Conservation (phyloP, 306 rosid species). For the Nissolia schottii region DNA sequence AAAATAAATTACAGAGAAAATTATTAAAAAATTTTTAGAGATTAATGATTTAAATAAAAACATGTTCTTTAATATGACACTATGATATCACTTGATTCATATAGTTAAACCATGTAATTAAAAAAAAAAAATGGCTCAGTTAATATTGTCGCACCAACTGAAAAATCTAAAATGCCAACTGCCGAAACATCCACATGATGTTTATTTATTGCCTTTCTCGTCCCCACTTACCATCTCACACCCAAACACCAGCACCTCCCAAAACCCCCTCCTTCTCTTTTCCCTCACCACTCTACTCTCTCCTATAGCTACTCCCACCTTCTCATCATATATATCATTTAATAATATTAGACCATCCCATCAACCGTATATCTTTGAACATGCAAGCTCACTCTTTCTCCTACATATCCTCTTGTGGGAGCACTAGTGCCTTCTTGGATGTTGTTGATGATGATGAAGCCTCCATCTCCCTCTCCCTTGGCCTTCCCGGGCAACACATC, state of each 20-base stretch:
- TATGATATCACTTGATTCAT: too few relatives aligned
- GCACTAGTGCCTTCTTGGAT: constrained; percentile 22
- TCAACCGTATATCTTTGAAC: constrained; percentile 29
- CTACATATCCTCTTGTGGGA: constrained; percentile 35
- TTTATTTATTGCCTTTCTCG: constrained; percentile 41
- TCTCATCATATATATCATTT: background rate
- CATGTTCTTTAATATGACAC: too few relatives aligned
- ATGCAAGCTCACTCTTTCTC: constrained; percentile 53
- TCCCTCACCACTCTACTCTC: background rate
- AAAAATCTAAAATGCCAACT: background rate
- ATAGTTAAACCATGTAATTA: too few relatives aligned
- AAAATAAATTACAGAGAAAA: too few relatives aligned
- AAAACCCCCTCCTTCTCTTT: constrained; percentile 16
- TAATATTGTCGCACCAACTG: too few relatives aligned
- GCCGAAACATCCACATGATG: constrained; percentile 13
- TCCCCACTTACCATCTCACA: constrained; percentile 36
- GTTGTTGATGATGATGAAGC: constrained; percentile 45
- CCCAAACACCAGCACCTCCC: constrained; percentile 15
- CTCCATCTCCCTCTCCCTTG: constrained; percentile 75
- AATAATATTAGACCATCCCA: constrained; percentile 16
- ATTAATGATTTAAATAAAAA: too few relatives aligned
- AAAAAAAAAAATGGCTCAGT: too few relatives aligned
- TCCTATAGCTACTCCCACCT: background rate
- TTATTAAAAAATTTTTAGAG: too few relatives aligned
- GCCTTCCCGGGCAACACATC: constrained; percentile 61